phyloP scores from a whole-genome alignment of 1,284 basidiomycete genomes.

The Meripilus lineatus region DNA sequence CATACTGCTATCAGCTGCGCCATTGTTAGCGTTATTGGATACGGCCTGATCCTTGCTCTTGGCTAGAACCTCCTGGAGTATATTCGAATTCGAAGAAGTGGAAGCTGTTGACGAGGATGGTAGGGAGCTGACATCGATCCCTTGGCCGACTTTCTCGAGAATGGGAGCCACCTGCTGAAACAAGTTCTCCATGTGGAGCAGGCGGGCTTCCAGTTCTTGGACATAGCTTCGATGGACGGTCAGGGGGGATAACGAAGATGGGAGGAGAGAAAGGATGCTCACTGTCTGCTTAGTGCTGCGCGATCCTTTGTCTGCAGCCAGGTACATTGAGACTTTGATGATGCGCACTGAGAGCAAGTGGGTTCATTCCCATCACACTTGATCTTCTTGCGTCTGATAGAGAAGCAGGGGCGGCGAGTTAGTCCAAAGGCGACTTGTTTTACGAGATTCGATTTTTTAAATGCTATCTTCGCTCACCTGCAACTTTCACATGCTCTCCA shows the following conservation, averaged over 20 bases:
- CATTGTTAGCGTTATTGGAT: constrained; percentile 25
- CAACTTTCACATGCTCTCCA: constrained; percentile 84
- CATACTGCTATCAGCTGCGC: constrained; percentile 31
- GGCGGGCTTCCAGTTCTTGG: constrained; percentile 78
- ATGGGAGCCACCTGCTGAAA: constrained; percentile 75
- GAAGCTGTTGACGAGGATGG: constrained; percentile 22
- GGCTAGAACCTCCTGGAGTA: constrained; percentile 21
- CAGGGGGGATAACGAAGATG: constrained; percentile 13
- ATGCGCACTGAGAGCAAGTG: constrained; percentile 74
- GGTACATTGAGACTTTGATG: constrained; percentile 70
- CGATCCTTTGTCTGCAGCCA: constrained; percentile 86
- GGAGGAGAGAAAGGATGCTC: constrained; percentile 28
- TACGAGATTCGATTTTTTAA: too few species aligned
- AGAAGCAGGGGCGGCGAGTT: constrained; percentile 3
- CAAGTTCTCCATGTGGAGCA: constrained; percentile 78
- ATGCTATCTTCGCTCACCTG: constrained; percentile 46
- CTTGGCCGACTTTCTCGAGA: constrained; percentile 60
- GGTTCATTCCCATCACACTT: constrained; percentile 84
- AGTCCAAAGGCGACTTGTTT: constrained; percentile 6
- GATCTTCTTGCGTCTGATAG: constrained; percentile 76
- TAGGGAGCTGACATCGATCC: constrained; percentile 34
- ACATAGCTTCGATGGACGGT: constrained; percentile 58
- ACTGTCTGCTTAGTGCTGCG: constrained; percentile 82
- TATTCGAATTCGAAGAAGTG: constrained; percentile 14
- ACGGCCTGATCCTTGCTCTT: constrained; percentile 19